Evolutionary conservation across 257 asterid species (phyloP).

Genomic region (Plantago elongata): DNA sequence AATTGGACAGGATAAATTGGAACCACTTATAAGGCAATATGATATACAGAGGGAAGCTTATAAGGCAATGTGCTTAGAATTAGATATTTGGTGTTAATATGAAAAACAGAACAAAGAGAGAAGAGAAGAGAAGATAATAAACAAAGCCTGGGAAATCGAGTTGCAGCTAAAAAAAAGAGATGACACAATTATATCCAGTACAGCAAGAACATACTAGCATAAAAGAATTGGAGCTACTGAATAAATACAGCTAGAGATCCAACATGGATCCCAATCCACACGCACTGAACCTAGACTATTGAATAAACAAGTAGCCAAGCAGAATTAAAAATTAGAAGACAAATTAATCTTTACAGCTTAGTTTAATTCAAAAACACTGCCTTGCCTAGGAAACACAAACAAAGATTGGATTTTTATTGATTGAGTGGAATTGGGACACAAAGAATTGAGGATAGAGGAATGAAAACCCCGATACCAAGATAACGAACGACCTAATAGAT

Average conservation of each 20-base stretch:
- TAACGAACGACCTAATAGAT: constrained; percentile 33
- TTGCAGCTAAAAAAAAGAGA: constrained; percentile 33
- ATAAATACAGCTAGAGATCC: constrained; percentile 42
- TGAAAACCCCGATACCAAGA: constrained; percentile 33
- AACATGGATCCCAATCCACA: constrained; percentile 88
- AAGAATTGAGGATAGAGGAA: constrained; percentile 5
- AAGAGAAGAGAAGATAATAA: constrained; percentile 11
- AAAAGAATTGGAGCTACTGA: constrained; percentile 32
- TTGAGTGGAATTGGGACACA: too few species aligned
- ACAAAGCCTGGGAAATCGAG: constrained; percentile 31
- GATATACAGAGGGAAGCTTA: too few species aligned
- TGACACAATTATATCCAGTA: constrained; percentile 21
- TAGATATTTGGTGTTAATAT: constrained; percentile 41
- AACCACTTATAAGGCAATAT: too few species aligned
- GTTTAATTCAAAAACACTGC: constrained; percentile 12
- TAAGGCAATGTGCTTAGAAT: constrained; percentile 51
- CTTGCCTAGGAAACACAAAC: constrained; percentile 35
- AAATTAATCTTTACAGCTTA: background rate
- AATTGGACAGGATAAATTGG: too few species aligned
- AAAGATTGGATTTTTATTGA: constrained; percentile 18
- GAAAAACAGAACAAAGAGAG: constrained; percentile 28
- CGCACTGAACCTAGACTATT: constrained; percentile 66
- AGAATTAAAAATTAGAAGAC: constrained; percentile 16
- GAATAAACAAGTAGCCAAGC: constrained; percentile 32
- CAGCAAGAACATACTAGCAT: constrained; percentile 29